Conservation (phyloP, 306 rosid genomes). For the Trifolium fragiferum region DNA sequence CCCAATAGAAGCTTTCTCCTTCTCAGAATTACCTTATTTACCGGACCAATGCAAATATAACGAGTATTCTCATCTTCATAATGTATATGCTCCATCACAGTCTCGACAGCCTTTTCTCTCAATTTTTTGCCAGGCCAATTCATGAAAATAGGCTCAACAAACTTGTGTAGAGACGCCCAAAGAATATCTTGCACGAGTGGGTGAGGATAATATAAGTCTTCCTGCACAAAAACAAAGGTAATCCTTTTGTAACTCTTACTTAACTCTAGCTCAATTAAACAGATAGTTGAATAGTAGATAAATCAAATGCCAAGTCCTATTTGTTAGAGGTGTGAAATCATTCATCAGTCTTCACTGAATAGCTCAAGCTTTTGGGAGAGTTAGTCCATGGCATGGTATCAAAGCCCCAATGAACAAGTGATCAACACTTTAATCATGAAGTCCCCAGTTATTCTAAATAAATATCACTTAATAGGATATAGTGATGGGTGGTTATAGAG, state of each 20-base stretch:
- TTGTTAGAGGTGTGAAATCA: slow-evolving; percentile 32
- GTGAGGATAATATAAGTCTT: slow-evolving; percentile 91
- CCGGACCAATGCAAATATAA: slow-evolving; percentile 92
- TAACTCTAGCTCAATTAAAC: slow-evolving; percentile 38
- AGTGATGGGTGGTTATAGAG: slow-evolving; percentile 5
- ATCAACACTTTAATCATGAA: slow-evolving; percentile 7
- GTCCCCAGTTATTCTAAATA: slow-evolving; percentile 21
- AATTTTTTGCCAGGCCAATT: slow-evolving; percentile 86
- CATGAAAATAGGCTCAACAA: slow-evolving; percentile 74
- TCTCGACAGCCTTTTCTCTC: slow-evolving; percentile 75
- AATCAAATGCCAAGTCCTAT: slow-evolving; percentile 28
- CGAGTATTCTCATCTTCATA: slow-evolving; percentile 97
- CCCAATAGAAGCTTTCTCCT: slow-evolving; percentile 12
- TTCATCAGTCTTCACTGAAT: background rate
- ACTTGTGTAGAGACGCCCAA: slow-evolving; percentile 79
- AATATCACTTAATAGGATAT: background rate
- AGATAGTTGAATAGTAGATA: slow-evolving; percentile 27
- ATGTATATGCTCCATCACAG: slow-evolving; percentile 77
- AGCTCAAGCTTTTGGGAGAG: slow-evolving; percentile 13
- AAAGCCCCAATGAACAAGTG: slow-evolving; percentile 9
- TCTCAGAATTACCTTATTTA: slow-evolving; percentile 74
- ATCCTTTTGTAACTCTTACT: slow-evolving; percentile 31
- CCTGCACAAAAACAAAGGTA: slow-evolving; percentile 58
- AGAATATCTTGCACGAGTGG: slow-evolving; percentile 86
- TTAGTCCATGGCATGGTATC: slow-evolving; percentile 3